A percentile compares a stretch with the other conserved stretches of the same genome.
phyloP scores from a whole-genome alignment of 208 protist genomes.

The Leishmania braziliensis region DNA sequence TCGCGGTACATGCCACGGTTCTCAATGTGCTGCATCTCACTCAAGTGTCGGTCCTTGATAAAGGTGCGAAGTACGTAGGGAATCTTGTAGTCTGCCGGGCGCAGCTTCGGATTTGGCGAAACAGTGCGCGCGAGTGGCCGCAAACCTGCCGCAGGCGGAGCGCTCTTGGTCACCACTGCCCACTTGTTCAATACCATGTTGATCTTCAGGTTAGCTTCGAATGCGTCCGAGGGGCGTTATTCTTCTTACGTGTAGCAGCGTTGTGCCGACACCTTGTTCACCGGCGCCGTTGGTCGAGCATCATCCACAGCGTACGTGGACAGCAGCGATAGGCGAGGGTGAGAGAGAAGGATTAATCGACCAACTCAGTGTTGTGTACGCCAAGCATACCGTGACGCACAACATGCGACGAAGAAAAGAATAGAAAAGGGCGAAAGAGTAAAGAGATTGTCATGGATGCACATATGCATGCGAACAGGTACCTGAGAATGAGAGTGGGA shows the following conservation, averaged over 20 bases:
- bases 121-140: constrained; percentile 62
- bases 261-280: not conserved
- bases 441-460: not conserved
- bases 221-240: not conserved
- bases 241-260: not conserved
- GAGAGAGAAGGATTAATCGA: no score
- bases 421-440: not conserved
- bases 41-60: constrained; percentile 84
- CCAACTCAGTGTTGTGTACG: not conserved
- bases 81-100: constrained; percentile 82
- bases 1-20: constrained; percentile 91
- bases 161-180: constrained; percentile 83
- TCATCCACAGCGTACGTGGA: not conserved
- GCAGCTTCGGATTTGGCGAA: constrained; percentile 62
- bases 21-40: constrained; percentile 89
- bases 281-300: not conserved
- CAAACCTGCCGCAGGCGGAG: constrained; percentile 64
- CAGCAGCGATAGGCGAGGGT: not conserved
- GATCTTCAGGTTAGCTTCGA: not conserved
- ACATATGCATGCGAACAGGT: no score
- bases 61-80: constrained; percentile 87
- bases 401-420: not conserved
- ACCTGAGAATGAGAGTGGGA: not conserved
- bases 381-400: not conserved
- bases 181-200: constrained; percentile 90